Evolutionary conservation across 495 filamentous ascomycete species (phyloP).

Genomic region (Chlorociboria aeruginascens): DNA sequence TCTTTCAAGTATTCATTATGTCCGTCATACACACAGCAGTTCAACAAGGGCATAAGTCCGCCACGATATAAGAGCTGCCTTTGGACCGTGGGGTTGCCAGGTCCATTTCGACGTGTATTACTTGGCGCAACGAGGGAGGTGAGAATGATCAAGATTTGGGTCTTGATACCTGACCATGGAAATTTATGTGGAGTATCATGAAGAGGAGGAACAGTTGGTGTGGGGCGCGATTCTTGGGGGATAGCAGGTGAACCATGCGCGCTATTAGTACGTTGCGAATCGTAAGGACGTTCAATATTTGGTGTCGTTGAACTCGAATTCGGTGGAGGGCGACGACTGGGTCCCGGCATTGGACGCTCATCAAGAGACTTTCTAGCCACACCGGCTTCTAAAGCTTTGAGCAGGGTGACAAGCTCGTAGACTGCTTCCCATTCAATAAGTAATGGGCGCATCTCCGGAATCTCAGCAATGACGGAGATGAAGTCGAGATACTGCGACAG

Average conservation of each 20-base stretch:
- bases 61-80: constrained; percentile 71
- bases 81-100: constrained; percentile 60
- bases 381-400: constrained; percentile 74
- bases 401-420: constrained; percentile 70
- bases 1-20: constrained; percentile 86
- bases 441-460: constrained; percentile 40
- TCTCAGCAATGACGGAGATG: constrained; percentile 81
- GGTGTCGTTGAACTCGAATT: constrained; percentile 18
- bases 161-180: constrained; percentile 88
- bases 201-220: constrained; percentile 44
- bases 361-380: constrained; percentile 60
- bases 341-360: constrained; percentile 24
- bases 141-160: constrained; percentile 77
- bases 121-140: constrained; percentile 59
- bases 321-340: constrained; percentile 17
- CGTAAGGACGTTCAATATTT: constrained; percentile 44
- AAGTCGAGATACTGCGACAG: constrained; percentile 90
- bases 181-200: constrained; percentile 76
- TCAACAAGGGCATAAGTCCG: constrained; percentile 74
- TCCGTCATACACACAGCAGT: constrained; percentile 75
- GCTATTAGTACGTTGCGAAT: constrained; percentile 23
- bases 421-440: constrained; percentile 82
- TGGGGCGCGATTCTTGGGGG: constrained; percentile 20
- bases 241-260: not conserved
- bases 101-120: constrained; percentile 22